Evolutionary conservation across 83 land plant genomes (phyloP).

Genomic region (Picea abies): DNA sequence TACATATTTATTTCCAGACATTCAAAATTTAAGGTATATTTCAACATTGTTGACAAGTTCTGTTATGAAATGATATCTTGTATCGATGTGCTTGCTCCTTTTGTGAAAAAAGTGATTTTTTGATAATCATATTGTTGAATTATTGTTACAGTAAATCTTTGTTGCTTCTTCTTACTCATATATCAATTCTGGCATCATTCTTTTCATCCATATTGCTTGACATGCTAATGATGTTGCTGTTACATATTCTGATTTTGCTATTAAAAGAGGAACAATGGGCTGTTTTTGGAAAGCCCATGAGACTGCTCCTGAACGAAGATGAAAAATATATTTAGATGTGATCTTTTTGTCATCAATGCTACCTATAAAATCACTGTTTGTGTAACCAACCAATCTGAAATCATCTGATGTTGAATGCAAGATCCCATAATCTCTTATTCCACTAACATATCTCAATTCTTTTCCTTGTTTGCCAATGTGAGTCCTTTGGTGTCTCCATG

Average conservation of each 20-base stretch:
- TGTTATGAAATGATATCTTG: neutral
- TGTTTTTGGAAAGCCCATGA: neutral
- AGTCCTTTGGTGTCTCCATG: neutral
- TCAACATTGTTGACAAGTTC: neutral
- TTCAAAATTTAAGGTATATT: neutral
- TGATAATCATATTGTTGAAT: neutral
- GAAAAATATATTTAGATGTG: neutral
- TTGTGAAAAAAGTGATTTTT: neutral
- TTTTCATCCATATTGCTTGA: neutral
- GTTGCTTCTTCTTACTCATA: too few species aligned
- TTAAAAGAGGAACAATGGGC: neutral
- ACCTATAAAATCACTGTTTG: too few species aligned
- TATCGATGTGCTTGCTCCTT: neutral
- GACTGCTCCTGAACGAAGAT: neutral
- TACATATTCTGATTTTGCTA: neutral
- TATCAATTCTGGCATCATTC: neutral
- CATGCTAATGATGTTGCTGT: neutral
- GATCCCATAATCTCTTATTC: neutral
- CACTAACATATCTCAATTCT: neutral
- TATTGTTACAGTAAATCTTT: too few species aligned
- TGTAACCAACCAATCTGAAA: neutral
- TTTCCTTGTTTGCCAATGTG: neutral
- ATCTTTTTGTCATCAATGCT: too few species aligned
- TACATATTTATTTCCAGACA: neutral
- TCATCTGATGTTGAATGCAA: neutral